Base-by-base conservation (phyloP, 257 asterid genomes). In the Echium plantagineum region DNA sequence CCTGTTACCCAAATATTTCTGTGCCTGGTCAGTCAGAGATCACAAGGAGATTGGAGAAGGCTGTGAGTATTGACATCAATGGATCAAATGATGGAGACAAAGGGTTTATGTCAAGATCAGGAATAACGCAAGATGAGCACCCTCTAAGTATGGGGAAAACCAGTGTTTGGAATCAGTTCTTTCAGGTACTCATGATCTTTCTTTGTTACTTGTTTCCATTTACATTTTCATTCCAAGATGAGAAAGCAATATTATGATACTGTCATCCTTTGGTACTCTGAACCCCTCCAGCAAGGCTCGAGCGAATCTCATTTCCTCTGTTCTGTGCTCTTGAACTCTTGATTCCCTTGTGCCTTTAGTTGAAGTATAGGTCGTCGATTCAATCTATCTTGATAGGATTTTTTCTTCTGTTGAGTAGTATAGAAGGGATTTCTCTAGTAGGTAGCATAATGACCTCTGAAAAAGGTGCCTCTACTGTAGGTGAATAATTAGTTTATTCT, bases 11-110 rank as follows among this genome's bases (percentile, higher is more conserved):
- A 80, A 90, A 80, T 82, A 74, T 78, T 80, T 72, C 60, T 80
- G 72, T 83, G 95, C 90, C 87, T 90, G 84, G 91, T 84, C 90
- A 90, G 96, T 83, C 98, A 59, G 95, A 87, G 79, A 87, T 90
- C 67, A 69, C 98, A 52, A 78, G 96, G 83, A 85, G 76, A 86
- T 68, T 90, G 83, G 97, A 87, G 71, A 77, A 77, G 55, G 74
- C 94, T 20, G 52, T 32, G 61, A 74, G 78, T 77, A 79, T 80
- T 68, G 86, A 78, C 67, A 77, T 74, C 74, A 78, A 78, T 55
- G 86, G 76, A 75, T 48, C 66, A 24, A 76, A 77, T 66, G 64
- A 63, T 28, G 82, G 79, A 61, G 79, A 59, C 72, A 84, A 72
- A 66, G 94, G 91, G 56, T 80, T 72, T 64, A 94, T 90, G 71